These are phyloP conservation scores for Selaginella moellendorffii DNA, from an alignment of 75 land plant genomes.

Conservation along the genomic window DNA sequence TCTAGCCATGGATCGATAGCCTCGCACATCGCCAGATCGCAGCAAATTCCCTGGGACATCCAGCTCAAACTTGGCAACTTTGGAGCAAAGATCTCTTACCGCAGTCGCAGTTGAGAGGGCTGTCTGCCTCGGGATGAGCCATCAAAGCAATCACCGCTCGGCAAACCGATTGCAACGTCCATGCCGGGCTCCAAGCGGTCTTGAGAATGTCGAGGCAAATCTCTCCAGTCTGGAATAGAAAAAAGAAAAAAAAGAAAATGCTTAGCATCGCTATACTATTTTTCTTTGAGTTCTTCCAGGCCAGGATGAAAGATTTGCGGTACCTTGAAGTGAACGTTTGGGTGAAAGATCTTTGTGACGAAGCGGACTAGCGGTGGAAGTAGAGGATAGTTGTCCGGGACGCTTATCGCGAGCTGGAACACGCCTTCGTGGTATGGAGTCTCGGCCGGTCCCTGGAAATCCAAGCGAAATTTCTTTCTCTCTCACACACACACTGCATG, in stretches of 20 bases:
- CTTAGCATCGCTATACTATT: neutral
- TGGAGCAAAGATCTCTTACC: too few relatives aligned
- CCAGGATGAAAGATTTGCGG: neutral
- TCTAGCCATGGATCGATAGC: constrained; percentile 83
- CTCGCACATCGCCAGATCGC: constrained; percentile 86
- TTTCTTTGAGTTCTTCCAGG: neutral
- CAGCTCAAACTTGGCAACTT: too few relatives aligned
- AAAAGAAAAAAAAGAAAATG: neutral
- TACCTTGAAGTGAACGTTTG: constrained; percentile 99
- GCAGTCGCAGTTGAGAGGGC: constrained; percentile 79
- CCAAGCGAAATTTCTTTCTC: too few relatives aligned
- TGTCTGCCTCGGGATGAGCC: constrained; percentile 98
- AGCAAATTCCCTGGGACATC: constrained; percentile 64
- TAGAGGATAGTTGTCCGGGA: constrained; percentile 95
- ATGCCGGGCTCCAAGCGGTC: constrained; percentile 99
- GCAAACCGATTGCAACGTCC: constrained; percentile 98
- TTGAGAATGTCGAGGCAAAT: constrained; percentile 98
- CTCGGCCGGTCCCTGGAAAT: constrained; percentile 96
- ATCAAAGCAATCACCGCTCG: constrained; percentile 90
- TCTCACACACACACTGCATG: too few relatives aligned
- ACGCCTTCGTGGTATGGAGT: constrained; percentile 95
- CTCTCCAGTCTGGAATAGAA: constrained; percentile 70
- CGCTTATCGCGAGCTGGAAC: constrained; percentile 84
- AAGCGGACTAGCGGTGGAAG: constrained; percentile 97
- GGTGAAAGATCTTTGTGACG: constrained; percentile 94